phyloP scores from a whole-genome alignment of 371 early-diverging fungal species.

The Nematocida sp. region DNA sequence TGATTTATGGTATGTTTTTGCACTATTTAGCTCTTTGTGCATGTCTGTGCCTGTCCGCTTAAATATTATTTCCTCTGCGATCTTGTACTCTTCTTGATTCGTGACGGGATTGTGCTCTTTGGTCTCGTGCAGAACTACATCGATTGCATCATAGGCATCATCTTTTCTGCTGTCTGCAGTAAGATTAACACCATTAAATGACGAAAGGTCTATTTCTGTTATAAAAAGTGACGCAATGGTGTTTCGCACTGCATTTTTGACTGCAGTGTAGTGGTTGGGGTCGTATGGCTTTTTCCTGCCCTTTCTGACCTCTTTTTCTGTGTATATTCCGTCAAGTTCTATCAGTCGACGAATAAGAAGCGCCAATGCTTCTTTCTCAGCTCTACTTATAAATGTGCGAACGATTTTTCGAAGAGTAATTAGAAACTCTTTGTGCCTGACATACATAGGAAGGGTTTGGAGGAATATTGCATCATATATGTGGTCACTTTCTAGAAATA shows the following conservation, averaged over 20 bases:
- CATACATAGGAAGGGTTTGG: slow-evolving; percentile 47
- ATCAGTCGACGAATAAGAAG: slow-evolving; percentile 32
- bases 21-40: slow-evolving; percentile 4
- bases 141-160: slow-evolving; percentile 12
- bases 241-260: slow-evolving; percentile 23
- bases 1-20: slow-evolving; percentile 18
- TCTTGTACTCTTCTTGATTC: slow-evolving; percentile 34
- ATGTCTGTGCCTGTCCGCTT: slow-evolving; percentile 14
- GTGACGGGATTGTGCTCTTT: slow-evolving; percentile 40
- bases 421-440: slow-evolving; percentile 6
- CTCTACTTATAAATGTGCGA: slow-evolving; percentile 7
- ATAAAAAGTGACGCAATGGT: slow-evolving; percentile 55
- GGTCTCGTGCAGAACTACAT: slow-evolving; percentile 20
- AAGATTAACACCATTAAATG: neutral
- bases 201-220: slow-evolving; percentile 48
- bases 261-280: slow-evolving; percentile 34
- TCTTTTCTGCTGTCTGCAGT: neutral
- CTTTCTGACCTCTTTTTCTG: slow-evolving; percentile 25
- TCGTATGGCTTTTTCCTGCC: slow-evolving; percentile 6
- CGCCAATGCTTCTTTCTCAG: slow-evolving; percentile 31
- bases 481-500: slow-evolving; percentile 18
- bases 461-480: slow-evolving; percentile 43
- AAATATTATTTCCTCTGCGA: slow-evolving; percentile 41
- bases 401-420: slow-evolving; percentile 27
- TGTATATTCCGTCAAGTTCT: slow-evolving; percentile 55